Base-by-base conservation (phyloP, 2,329 filamentous ascomycete genomes). In the Cercospora berteroae region DNA sequence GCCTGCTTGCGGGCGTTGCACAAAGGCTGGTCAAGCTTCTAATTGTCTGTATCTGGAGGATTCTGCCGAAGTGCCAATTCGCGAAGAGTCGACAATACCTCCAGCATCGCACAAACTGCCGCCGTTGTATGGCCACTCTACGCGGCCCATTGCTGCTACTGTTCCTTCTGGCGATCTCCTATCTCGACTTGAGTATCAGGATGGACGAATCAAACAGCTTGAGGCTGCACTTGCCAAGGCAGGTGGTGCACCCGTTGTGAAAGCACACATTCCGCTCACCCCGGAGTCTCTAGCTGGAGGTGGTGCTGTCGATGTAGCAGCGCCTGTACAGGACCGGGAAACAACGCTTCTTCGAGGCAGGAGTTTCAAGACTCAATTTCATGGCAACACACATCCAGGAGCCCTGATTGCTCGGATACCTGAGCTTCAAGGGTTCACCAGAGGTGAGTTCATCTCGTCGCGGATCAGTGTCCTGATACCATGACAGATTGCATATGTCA, bases 361-460 rank as follows among this genome's bases (percentile, higher is more conserved):
- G 63, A 76, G 76, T 0, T 83, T 82, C 75, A 82, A 81, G 70
- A 81, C 81, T 0, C 78, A 80, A 16, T 83, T 81, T 67, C 79
- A 80, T 65, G 81, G 81, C 5, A 76, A 77, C 5, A 82, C 80
- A 4, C 80, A 81, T 67, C 72, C 80, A 2, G 75, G 79, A 20
- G 72, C 74, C 3, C 65, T 75, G 29, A 74, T 76, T 18, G 74
- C 72, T 27, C 72, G 72, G 4, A 73, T 76, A 9, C 72, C 74
- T 18, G 74, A 75, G 33, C 70, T 77, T 5, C 71, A 71, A 44
- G 61, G 67, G 2, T 76, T 76, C 59, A 76, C 74, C 7, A 66
- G 71, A 50, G 61, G 61, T 63, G 36, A 36, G 61, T 42, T 12
- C n/a, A 23, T 10, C 18, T 16, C 5, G 4, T 13, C 44, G 6